Conservation (phyloP, 2,329 filamentous ascomycete species). For the Penicillium sp. region DNA sequence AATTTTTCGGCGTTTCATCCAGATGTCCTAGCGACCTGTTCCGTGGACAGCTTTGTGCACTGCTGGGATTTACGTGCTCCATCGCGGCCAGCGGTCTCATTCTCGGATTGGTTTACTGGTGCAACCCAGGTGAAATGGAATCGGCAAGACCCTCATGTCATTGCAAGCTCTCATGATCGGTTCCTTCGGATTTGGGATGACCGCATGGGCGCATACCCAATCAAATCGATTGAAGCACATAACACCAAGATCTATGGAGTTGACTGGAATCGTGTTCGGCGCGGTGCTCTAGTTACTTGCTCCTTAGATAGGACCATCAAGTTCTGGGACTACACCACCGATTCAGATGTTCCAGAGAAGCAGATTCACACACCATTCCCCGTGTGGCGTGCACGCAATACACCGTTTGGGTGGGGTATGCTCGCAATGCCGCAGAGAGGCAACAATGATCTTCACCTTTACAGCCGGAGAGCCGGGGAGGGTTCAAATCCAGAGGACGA, state of each 20-base stretch:
- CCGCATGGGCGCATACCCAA: slow-evolving; percentile 70
- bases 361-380: slow-evolving; percentile 80
- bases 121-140: slow-evolving; percentile 96
- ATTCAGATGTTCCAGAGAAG: slow-evolving; percentile 65
- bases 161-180: slow-evolving; percentile 87
- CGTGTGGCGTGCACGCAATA: slow-evolving; percentile 86
- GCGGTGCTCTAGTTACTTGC: slow-evolving; percentile 75
- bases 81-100: slow-evolving; percentile 70
- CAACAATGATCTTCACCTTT: slow-evolving; percentile 79
- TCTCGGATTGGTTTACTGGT: slow-evolving; percentile 90
- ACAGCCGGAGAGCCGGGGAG: slow-evolving; percentile 60
- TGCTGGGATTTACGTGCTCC: slow-evolving; percentile 84
- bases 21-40: slow-evolving; percentile 83
- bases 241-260: slow-evolving; percentile 92
- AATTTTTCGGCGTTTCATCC: slow-evolving; percentile 94
- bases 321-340: slow-evolving; percentile 77
- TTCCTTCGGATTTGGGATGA: slow-evolving; percentile 89
- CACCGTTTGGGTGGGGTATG: slow-evolving; percentile 81
- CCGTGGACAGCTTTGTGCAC: slow-evolving; percentile 89
- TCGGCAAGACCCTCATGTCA: slow-evolving; percentile 76
- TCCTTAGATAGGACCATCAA: slow-evolving; percentile 90
- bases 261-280: slow-evolving; percentile 82
- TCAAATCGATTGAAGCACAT: slow-evolving; percentile 83
- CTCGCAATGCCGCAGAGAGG: slow-evolving; percentile 90
- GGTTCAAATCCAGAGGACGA: slow-evolving; percentile 35